A percentile compares a stretch with the other conserved stretches of the same genome.
phyloP scores from a whole-genome alignment of 2,329 filamentous ascomycete genomes.

The Pyricularia sp. region DNA sequence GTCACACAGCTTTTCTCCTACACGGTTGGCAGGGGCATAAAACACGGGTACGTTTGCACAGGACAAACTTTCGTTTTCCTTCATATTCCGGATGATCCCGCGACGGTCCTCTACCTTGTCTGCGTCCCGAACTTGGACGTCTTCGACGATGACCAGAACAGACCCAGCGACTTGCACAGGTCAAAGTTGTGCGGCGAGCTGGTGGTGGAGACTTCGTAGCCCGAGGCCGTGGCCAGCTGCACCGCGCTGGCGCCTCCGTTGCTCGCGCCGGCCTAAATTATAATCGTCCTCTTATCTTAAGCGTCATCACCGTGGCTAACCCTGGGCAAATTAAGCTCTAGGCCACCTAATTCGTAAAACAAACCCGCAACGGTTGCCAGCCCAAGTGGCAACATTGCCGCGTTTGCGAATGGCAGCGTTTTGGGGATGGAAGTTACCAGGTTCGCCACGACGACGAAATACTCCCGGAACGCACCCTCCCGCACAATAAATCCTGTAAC shows the following conservation, averaged over 20 bases:
- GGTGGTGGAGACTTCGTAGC: constrained; percentile 31
- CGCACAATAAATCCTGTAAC: constrained; percentile 11
- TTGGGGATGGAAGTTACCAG: constrained; percentile 14
- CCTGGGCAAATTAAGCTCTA: constrained; percentile 12
- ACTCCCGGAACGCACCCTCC: constrained; percentile 19
- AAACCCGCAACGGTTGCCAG: constrained; percentile 17
- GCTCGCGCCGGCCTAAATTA: constrained; percentile 40
- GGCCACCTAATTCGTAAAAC: constrained; percentile 13
- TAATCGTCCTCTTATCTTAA: constrained; percentile 14
- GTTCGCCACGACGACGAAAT: constrained; percentile 12
- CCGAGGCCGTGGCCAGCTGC: constrained; percentile 30
- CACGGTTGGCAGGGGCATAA: constrained; percentile 24
- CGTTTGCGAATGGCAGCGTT: constrained; percentile 15
- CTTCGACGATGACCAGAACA: constrained; percentile 19
- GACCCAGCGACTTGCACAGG: constrained; percentile 28
- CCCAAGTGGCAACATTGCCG: constrained; percentile 17
- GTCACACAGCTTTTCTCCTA: constrained; percentile 30
- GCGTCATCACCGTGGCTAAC: background rate
- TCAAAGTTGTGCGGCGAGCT: constrained; percentile 27
- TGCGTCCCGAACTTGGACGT: constrained; percentile 25
- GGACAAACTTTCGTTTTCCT: constrained; percentile 24
- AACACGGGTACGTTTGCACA: constrained; percentile 25
- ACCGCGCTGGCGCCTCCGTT: constrained; percentile 33
- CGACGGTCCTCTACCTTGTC: constrained; percentile 22
- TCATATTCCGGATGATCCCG: constrained; percentile 21